Percentiles rank a stretch among this genome's conserved stretches.
Conservation (phyloP, 2,329 filamentous ascomycete genomes). For the Podosphaera fusca region DNA sequence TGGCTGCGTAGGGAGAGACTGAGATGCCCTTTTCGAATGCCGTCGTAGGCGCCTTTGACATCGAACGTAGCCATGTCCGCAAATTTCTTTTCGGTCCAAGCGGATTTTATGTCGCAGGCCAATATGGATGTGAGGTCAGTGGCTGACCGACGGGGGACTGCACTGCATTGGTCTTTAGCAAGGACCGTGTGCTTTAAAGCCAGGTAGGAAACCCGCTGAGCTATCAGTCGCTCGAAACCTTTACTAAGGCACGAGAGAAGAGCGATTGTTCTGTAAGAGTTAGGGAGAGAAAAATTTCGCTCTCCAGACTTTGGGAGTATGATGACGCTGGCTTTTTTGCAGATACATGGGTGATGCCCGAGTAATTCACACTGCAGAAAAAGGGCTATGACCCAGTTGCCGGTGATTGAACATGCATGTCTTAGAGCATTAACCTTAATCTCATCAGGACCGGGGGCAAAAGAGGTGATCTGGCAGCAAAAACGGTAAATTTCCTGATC, state of each 20-base stretch:
- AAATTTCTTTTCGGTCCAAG: background rate
- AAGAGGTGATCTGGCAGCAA: background rate
- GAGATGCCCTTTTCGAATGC: background rate
- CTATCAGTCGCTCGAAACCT: background rate
- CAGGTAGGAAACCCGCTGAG: background rate
- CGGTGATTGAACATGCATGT: background rate
- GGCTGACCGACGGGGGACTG: background rate
- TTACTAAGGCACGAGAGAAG: background rate
- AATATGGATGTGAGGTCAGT: background rate
- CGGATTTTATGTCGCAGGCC: background rate
- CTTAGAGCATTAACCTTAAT: background rate
- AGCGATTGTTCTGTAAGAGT: background rate
- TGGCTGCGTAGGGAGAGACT: background rate
- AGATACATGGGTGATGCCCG: background rate
- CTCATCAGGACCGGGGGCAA: background rate
- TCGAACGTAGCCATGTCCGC: background rate
- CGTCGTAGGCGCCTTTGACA: background rate
- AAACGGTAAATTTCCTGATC: background rate
- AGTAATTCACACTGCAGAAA: background rate
- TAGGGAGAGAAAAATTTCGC: background rate
- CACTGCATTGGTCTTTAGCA: background rate
- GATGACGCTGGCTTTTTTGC: background rate
- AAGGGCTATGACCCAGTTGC: background rate
- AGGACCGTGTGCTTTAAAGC: background rate
- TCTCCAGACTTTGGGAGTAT: background rate